Percentiles rank a stretch among this genome's conserved stretches.
Conservation (phyloP, 2,329 filamentous ascomycete genomes). For the Diplodia corticola region DNA sequence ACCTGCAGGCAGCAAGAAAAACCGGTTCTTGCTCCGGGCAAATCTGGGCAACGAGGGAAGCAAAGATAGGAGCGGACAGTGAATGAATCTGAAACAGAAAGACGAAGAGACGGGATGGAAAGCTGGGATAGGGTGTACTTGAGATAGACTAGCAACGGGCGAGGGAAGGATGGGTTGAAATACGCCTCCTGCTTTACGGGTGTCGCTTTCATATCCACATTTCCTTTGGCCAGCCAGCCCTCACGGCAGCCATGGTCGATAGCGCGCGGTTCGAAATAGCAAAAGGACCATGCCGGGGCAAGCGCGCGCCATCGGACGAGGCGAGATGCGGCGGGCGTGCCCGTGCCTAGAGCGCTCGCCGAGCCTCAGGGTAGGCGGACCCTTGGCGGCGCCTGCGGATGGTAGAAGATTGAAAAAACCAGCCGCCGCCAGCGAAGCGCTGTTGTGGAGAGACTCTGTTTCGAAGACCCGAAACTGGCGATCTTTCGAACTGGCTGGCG, state of each 20-base stretch:
- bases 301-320: conserved; percentile 15
- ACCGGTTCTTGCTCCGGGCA: conserved; percentile 12
- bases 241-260: conserved; percentile 11
- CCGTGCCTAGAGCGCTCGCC: conserved; percentile 1
- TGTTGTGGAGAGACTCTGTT: conserved; percentile 1
- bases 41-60: background rate
- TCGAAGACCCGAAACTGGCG: background rate
- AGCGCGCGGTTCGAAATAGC: conserved; percentile 17
- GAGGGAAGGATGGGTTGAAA: background rate
- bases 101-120: background rate
- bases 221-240: conserved; percentile 1
- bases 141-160: background rate
- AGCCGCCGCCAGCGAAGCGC: conserved; percentile 11
- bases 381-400: background rate
- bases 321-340: conserved; percentile 1
- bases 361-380: background rate
- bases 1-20: conserved; percentile 16
- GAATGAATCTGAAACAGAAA: background rate
- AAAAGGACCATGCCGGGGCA: background rate
- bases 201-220: conserved; percentile 18
- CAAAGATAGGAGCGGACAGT: background rate
- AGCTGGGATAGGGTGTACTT: background rate
- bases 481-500: background rate
- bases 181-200: background rate
- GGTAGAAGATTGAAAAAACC: background rate